Evolutionary conservation across 768 basidiomycete genomes (phyloP).

Genomic region (Rhodotorula babjevae): DNA sequence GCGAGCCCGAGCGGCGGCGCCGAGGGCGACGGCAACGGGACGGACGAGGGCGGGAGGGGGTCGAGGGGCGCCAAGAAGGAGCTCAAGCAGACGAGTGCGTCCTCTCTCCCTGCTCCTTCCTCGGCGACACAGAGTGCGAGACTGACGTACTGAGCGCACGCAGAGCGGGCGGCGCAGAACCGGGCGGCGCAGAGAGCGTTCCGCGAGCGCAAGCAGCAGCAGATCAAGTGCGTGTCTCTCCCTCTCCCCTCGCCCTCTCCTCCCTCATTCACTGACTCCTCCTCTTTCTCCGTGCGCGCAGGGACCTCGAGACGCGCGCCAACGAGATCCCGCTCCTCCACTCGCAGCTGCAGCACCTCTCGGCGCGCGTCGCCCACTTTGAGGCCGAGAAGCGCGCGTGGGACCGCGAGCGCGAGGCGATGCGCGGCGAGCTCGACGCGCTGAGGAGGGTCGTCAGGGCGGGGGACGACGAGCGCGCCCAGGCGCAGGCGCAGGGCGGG

Average conservation of each 20-base stretch:
- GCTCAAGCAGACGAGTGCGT: slow-evolving; percentile 26
- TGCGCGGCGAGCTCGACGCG: not conserved
- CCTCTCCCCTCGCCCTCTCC: not conserved
- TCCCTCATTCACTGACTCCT: not conserved
- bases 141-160: not conserved
- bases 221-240: slow-evolving; percentile 59
- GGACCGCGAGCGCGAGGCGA: not conserved
- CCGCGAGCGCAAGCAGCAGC: slow-evolving; percentile 91
- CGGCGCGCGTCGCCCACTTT: not conserved
- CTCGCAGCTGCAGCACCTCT: not conserved
- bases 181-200: slow-evolving; percentile 95
- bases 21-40: not conserved
- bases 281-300: not conserved
- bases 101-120: not conserved
- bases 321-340: not conserved
- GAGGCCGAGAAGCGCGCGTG: not conserved
- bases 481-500: no score
- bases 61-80: not conserved
- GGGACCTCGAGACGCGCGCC: not conserved
- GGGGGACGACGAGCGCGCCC: not conserved
- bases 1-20: not conserved
- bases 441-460: not conserved
- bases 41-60: not conserved
- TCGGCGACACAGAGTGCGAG: not conserved
- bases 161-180: slow-evolving; percentile 82